Percentiles rank a stretch among this genome's conserved stretches.
These are phyloP conservation scores for Neurospora cerealis DNA, from an alignment of 495 filamentous ascomycete genomes.

Conservation along the genomic window DNA sequence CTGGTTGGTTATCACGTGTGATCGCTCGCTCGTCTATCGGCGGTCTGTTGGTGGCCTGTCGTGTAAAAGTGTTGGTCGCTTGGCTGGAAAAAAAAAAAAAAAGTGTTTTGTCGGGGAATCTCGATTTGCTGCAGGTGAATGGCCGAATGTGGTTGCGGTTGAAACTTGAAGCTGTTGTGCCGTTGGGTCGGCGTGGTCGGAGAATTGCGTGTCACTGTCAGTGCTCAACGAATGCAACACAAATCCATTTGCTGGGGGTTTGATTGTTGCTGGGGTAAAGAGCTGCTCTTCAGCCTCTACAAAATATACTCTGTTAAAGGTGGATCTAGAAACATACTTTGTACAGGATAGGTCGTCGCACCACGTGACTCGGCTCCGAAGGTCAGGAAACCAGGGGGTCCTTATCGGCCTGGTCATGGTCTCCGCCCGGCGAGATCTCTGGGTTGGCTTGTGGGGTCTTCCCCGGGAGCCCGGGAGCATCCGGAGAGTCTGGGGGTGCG, in stretches of 20 bases:
- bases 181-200: neutral
- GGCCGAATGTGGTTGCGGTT: neutral
- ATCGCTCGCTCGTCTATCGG: constrained; percentile 21
- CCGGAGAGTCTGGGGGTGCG: neutral
- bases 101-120: neutral
- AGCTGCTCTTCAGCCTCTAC: neutral
- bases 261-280: neutral
- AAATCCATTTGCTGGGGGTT: neutral
- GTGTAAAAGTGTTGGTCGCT: constrained; percentile 20
- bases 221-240: neutral
- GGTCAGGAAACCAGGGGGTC: neutral
- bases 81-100: neutral
- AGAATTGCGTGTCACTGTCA: neutral
- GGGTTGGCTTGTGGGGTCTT: neutral
- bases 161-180: neutral
- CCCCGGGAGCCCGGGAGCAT: neutral
- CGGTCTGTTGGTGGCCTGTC: constrained; percentile 22
- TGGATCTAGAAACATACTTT: neutral
- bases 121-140: neutral
- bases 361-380: neutral
- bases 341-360: neutral
- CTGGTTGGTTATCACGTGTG: constrained; percentile 6
- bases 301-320: neutral
- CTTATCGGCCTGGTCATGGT: neutral
- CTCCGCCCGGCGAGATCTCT: neutral